Percentiles rank a stretch among this genome's conserved stretches.
phyloP scores from a whole-genome alignment of 176 grass and related monocot genomes.

The Oryza officinalis region DNA sequence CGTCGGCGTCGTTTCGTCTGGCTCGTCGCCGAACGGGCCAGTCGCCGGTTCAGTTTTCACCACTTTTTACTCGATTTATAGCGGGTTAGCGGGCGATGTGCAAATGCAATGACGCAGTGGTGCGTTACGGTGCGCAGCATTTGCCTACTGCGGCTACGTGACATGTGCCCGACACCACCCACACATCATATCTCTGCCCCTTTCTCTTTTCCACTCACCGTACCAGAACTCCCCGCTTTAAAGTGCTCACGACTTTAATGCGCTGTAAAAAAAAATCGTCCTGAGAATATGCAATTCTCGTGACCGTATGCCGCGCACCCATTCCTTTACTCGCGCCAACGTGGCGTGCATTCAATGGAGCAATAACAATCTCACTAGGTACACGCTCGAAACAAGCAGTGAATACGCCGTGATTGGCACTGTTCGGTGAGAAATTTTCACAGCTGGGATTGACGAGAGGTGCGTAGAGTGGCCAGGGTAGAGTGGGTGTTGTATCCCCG shows the following conservation, averaged over 20 bases:
- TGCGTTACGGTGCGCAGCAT: slow-evolving; percentile 1
- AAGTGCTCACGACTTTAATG: slow-evolving; percentile 39
- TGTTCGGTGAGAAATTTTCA: background rate
- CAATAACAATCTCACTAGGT: background rate
- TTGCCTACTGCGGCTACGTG: background rate
- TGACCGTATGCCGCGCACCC: slow-evolving; percentile 16
- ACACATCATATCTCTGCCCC: background rate
- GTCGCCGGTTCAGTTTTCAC: background rate
- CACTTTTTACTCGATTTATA: background rate
- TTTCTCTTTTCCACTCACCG: slow-evolving; percentile 14
- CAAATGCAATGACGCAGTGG: background rate
- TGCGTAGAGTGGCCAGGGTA: background rate
- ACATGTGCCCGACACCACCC: slow-evolving; percentile 1
- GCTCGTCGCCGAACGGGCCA: background rate
- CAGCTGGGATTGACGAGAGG: background rate
- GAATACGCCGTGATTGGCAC: background rate
- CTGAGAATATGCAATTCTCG: slow-evolving; percentile 31
- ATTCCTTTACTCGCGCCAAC: background rate
- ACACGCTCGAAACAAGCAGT: background rate
- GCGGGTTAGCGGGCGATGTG: background rate
- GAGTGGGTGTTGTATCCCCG: background rate
- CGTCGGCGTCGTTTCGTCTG: background rate
- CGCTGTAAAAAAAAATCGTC: slow-evolving; percentile 20
- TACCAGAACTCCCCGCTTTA: slow-evolving; percentile 13
- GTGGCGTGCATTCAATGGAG: background rate